Evolutionary conservation across 1,139 yeast species (phyloP).

Genomic region (Chernovozyma sophiae-reginae): DNA sequence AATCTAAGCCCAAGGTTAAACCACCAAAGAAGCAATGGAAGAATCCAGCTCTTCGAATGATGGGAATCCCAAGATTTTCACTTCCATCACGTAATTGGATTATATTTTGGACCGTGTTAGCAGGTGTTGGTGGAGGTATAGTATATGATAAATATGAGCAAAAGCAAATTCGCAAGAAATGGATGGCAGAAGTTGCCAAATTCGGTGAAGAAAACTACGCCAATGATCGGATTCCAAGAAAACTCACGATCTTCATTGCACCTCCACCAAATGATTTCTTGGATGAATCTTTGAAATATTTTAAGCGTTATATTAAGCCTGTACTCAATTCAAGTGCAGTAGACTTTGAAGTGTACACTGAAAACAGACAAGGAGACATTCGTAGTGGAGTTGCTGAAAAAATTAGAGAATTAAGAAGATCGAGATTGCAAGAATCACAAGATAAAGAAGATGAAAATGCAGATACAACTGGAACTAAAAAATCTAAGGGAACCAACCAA

Average conservation of each 20-base stretch:
- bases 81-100: slow-evolving; percentile 92
- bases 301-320: slow-evolving; percentile 83
- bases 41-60: slow-evolving; percentile 82
- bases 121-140: slow-evolving; percentile 64
- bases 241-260: slow-evolving; percentile 76
- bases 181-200: slow-evolving; percentile 58
- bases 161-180: slow-evolving; percentile 56
- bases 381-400: slow-evolving; percentile 78
- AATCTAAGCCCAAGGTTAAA: slow-evolving; percentile 13
- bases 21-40: slow-evolving; percentile 46
- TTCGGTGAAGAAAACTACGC: slow-evolving; percentile 37
- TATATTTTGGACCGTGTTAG: slow-evolving; percentile 77
- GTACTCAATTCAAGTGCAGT: slow-evolving; percentile 80
- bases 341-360: slow-evolving; percentile 73
- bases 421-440: slow-evolving; percentile 6
- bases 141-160: slow-evolving; percentile 79
- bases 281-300: slow-evolving; percentile 68
- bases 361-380: slow-evolving; percentile 86
- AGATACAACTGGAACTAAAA: slow-evolving; percentile 3
- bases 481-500: slow-evolving; percentile 10
- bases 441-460: slow-evolving; percentile 7
- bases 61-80: slow-evolving; percentile 78
- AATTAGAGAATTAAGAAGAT: slow-evolving; percentile 60
- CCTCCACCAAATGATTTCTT: slow-evolving; percentile 96
- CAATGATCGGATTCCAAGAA: slow-evolving; percentile 57